A percentile compares a stretch with the other conserved stretches of the same genome.
Conservation (phyloP, 2,329 filamentous ascomycete genomes). For the Penicillium sp. region DNA sequence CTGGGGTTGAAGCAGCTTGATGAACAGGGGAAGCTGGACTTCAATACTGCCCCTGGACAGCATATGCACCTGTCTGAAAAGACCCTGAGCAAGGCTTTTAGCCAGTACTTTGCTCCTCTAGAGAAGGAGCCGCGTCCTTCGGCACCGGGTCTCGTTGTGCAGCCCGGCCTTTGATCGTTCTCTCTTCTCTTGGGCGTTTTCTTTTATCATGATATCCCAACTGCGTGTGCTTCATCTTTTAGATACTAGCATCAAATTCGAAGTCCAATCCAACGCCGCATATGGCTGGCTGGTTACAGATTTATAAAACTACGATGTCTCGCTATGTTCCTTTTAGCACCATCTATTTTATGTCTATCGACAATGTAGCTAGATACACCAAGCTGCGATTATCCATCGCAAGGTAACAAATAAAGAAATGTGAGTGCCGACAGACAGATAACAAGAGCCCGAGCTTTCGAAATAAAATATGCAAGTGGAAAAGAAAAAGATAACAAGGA, state of each 20-base stretch:
- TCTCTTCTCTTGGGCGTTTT: background rate
- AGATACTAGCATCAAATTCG: background rate
- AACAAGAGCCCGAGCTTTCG: background rate
- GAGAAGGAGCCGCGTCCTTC: constrained; percentile 15
- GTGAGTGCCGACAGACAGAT: background rate
- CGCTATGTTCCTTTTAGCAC: constrained; percentile 3
- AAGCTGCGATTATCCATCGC: constrained; percentile 1
- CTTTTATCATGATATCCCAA: constrained; percentile 7
- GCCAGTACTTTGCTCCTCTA: constrained; percentile 46
- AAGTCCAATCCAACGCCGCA: background rate
- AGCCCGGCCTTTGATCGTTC: constrained; percentile 12
- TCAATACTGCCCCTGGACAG: constrained; percentile 68
- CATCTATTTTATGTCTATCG: constrained; percentile 24
- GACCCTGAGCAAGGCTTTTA: constrained; percentile 65
- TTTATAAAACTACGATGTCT: background rate
- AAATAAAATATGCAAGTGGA: constrained; percentile 16
- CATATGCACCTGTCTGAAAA: constrained; percentile 80
- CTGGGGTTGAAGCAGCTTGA: constrained; percentile 79
- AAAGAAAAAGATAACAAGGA: constrained; percentile 10
- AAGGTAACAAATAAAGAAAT: background rate
- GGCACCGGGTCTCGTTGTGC: constrained; percentile 18
- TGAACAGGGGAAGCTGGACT: constrained; percentile 73
- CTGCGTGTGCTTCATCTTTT: background rate
- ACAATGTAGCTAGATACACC: constrained; percentile 23
- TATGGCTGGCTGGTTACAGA: background rate